These are phyloP conservation scores for Cadophora gregata DNA, from an alignment of 2,329 filamentous ascomycete genomes.

Conservation along the genomic window DNA sequence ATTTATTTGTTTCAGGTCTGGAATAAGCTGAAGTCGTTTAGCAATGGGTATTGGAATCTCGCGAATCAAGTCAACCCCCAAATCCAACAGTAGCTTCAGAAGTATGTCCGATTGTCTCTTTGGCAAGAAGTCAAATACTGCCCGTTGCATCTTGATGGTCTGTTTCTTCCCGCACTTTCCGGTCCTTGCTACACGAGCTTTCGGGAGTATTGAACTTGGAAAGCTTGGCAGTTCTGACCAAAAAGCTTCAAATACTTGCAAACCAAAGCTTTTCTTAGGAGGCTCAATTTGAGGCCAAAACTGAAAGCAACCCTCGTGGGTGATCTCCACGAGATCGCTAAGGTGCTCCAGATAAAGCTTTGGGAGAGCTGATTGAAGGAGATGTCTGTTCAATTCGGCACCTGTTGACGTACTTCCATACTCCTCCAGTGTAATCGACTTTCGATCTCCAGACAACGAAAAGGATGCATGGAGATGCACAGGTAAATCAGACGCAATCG, in stretches of 20 bases:
- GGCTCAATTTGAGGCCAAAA: conserved; percentile 37
- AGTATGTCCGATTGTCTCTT: conserved; percentile 23
- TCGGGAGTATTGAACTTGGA: conserved; percentile 33
- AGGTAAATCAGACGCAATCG: conserved; percentile 36
- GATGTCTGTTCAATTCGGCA: conserved; percentile 38
- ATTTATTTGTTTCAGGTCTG: conserved; percentile 17
- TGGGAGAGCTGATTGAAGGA: conserved; percentile 35
- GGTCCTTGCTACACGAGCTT: conserved; percentile 15
- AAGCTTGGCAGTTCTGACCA: conserved; percentile 35
- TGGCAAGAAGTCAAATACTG: conserved; percentile 38
- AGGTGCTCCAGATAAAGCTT: conserved; percentile 40
- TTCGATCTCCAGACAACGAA: conserved; percentile 41
- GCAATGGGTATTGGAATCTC: conserved; percentile 22
- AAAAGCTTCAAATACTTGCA: conserved; percentile 31
- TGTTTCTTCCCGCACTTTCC: conserved; percentile 6
- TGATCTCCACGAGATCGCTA: conserved; percentile 24
- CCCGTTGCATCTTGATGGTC: conserved; percentile 28
- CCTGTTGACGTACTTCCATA: conserved; percentile 25
- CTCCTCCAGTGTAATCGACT: conserved; percentile 36
- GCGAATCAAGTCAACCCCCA: conserved; percentile 32
- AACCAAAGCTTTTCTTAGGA: conserved; percentile 22
- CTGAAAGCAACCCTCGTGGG: conserved; percentile 27
- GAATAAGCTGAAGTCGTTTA: too few relatives aligned
- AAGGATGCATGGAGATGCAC: conserved; percentile 44
- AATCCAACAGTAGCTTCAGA: conserved; percentile 27